phyloP scores from a whole-genome alignment of 176 grass and related monocot species.

The Juncus effusus region DNA sequence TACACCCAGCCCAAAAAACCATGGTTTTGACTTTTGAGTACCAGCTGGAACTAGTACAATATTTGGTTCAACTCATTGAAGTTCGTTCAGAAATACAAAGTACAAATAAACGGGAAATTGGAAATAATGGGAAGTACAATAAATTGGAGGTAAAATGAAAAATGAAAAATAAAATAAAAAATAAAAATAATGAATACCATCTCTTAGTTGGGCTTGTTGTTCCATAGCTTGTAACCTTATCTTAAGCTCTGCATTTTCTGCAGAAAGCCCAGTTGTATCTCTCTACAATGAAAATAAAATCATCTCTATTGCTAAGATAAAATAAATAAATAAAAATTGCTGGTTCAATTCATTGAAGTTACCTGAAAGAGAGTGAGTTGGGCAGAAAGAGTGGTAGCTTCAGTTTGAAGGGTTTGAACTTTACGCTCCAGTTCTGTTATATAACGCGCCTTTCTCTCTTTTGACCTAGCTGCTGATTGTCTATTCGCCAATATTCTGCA shows the following conservation, averaged over 20 bases:
- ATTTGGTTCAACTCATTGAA: not conserved
- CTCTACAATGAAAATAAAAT: conserved; percentile 52
- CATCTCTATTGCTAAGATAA: conserved; percentile 16
- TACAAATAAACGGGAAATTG: not conserved
- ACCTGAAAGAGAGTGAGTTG: conserved; percentile 97
- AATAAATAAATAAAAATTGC: conserved; percentile 9
- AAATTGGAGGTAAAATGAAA: conserved; percentile 1
- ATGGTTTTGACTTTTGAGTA: conserved; percentile 18
- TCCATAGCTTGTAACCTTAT: conserved; percentile 97
- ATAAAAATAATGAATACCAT: conserved; percentile 52
- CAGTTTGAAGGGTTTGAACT: conserved; percentile 98
- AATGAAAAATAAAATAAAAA: conserved; percentile 18
- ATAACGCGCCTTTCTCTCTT: conserved; percentile 98
- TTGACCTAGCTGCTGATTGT: conserved; percentile 92
- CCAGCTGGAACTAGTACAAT: conserved; percentile 5
- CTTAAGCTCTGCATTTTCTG: conserved; percentile 97
- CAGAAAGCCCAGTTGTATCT: conserved; percentile 89
- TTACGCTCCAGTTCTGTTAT: conserved; percentile 93
- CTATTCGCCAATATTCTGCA: conserved; percentile 94
- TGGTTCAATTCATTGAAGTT: not conserved
- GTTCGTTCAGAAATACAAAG: not conserved
- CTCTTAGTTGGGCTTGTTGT: conserved; percentile 87
- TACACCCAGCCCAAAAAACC: conserved; percentile 1
- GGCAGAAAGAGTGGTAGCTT: conserved; percentile 97
- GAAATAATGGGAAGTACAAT: not conserved